phyloP scores from a whole-genome alignment of 495 filamentous ascomycete genomes.

The Aspergillus steynii region DNA sequence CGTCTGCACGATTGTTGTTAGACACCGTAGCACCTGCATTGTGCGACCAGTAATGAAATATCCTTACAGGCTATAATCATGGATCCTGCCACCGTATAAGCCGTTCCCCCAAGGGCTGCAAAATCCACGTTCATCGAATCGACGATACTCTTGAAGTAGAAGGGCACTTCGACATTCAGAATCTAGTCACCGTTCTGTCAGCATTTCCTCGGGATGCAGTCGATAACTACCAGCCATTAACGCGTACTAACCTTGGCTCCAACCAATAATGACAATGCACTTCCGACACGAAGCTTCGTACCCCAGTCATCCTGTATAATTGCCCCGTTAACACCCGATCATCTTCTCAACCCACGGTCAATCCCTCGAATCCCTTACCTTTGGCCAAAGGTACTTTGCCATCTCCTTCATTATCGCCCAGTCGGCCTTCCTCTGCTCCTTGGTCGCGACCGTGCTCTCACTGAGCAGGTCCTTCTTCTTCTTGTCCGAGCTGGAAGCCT shows the following conservation, averaged over 20 bases:
- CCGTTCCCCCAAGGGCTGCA: slow-evolving; percentile 76
- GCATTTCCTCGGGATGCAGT: slow-evolving; percentile 1
- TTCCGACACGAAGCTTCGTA: slow-evolving; percentile 79
- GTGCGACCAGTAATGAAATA: neutral
- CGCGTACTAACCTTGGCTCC: slow-evolving; percentile 69
- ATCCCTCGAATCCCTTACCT: slow-evolving; percentile 45
- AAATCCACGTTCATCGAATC: slow-evolving; percentile 98
- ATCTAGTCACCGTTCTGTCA: slow-evolving; percentile 48
- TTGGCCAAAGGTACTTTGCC: slow-evolving; percentile 96
- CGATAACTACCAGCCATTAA: neutral
- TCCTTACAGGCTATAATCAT: slow-evolving; percentile 82
- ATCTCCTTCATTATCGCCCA: slow-evolving; percentile 99
- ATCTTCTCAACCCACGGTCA: neutral
- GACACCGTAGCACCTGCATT: neutral
- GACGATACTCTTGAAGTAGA: slow-evolving; percentile 97
- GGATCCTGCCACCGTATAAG: slow-evolving; percentile 81
- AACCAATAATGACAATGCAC: slow-evolving; percentile 77
- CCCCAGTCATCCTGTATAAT: slow-evolving; percentile 63
- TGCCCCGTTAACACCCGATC: slow-evolving; percentile 18
- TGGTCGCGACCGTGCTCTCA: slow-evolving; percentile 58
- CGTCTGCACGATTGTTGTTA: slow-evolving; percentile 56
- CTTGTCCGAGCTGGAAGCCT: slow-evolving; percentile 36
- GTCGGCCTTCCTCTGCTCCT: slow-evolving; percentile 92
- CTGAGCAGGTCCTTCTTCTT: slow-evolving; percentile 55
- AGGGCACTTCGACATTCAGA: slow-evolving; percentile 95